These are phyloP conservation scores for Fusarium goolgardi DNA, from an alignment of 2,329 filamentous ascomycete species.

Conservation along the genomic window DNA sequence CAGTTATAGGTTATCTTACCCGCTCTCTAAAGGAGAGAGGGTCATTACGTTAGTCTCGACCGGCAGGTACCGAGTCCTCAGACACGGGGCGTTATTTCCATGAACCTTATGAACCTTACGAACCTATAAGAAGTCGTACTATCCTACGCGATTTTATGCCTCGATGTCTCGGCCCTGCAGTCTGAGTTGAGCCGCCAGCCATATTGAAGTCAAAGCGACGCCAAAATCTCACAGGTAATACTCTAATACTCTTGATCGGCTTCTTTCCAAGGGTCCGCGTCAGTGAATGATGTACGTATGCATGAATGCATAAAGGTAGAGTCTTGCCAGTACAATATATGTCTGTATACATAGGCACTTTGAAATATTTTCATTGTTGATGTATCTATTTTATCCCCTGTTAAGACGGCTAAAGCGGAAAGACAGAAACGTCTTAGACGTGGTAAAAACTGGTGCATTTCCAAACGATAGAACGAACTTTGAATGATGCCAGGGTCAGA, in stretches of 20 bases:
- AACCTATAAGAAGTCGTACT: background rate
- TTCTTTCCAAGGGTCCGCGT: background rate
- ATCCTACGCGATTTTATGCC: background rate
- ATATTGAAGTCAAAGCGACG: background rate
- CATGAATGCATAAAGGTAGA: background rate
- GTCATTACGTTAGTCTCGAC: too few relatives aligned
- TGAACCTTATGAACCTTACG: background rate
- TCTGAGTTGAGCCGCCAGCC: background rate
- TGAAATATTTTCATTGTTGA: background rate
- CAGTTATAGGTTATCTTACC: too few relatives aligned
- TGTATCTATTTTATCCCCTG: background rate
- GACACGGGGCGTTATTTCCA: background rate
- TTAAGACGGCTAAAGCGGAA: background rate
- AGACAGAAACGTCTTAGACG: background rate
- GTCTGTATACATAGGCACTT: too few relatives aligned
- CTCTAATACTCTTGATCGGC: background rate
- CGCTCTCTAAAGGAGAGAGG: too few relatives aligned
- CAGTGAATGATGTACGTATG: background rate
- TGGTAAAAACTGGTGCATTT: background rate
- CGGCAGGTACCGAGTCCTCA: background rate
- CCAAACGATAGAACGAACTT: background rate
- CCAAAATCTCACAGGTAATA: background rate
- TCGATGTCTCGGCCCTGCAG: background rate
- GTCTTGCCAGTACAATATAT: background rate
- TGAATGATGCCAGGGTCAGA: background rate